Conservation (phyloP, 352 stramenopile genomes). For the Achlya hypogyna region DNA sequence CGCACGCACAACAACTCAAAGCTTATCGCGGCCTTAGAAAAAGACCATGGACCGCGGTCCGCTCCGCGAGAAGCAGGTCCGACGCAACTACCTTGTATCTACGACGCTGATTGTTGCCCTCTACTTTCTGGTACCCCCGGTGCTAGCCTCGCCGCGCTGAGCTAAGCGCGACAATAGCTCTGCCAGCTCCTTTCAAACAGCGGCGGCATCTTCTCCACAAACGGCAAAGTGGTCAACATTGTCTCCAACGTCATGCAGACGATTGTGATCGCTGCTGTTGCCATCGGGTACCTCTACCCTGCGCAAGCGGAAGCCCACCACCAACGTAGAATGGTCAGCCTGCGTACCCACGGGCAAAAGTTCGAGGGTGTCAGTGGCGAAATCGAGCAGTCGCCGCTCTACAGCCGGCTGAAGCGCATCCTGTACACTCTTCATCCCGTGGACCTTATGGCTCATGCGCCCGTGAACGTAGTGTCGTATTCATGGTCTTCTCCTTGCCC, state of each 20-base stretch:
- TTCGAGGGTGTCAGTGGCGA: slow-evolving; percentile 40
- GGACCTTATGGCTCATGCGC: slow-evolving; percentile 23
- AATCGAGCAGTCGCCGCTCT: slow-evolving; percentile 46
- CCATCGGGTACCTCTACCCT: neutral
- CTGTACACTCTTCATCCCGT: slow-evolving; percentile 44
- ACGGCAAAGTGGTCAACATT: neutral
- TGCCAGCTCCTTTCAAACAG: neutral
- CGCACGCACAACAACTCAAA: neutral
- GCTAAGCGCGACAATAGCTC: neutral
- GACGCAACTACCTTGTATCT: neutral
- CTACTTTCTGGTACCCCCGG: slow-evolving; percentile 7
- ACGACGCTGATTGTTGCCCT: neutral
- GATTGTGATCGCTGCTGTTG: slow-evolving; percentile 1
- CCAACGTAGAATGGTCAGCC: neutral
- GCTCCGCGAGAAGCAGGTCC: neutral
- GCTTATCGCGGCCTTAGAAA: neutral
- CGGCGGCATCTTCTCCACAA: neutral
- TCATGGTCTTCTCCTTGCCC: slow-evolving; percentile 41
- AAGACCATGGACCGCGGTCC: slow-evolving; percentile 10
- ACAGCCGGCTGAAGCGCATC: slow-evolving; percentile 45
- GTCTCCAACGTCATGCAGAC: neutral
- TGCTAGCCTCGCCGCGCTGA: no score
- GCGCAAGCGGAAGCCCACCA: no score
- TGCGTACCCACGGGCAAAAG: slow-evolving; percentile 27
- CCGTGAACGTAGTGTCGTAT: slow-evolving; percentile 29